These are phyloP conservation scores for Chalciporus sphaerocephalus DNA, from an alignment of 768 basidiomycete genomes.

Conservation along the genomic window DNA sequence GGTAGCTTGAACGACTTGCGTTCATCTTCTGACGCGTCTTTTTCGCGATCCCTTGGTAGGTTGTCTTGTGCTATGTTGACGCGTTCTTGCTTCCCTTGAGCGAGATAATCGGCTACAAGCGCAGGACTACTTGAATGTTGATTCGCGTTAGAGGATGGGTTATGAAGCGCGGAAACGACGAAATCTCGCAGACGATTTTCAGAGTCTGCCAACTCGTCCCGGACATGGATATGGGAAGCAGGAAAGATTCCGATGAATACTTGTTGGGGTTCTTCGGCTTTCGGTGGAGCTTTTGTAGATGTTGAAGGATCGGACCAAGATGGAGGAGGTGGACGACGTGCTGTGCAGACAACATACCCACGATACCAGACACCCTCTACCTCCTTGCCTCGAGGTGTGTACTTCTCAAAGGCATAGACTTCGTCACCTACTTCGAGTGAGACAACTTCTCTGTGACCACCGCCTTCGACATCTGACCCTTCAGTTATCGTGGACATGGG, in stretches of 20 bases:
- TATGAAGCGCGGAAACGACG: slow-evolving; percentile 49
- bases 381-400: slow-evolving; percentile 67
- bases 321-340: slow-evolving; percentile 61
- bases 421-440: slow-evolving; percentile 93
- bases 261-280: slow-evolving; percentile 74
- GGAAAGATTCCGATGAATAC: slow-evolving; percentile 96
- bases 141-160: slow-evolving; percentile 26
- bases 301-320: slow-evolving; percentile 61
- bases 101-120: slow-evolving; percentile 44
- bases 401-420: slow-evolving; percentile 94
- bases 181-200: slow-evolving; percentile 80
- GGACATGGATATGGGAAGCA: slow-evolving; percentile 79
- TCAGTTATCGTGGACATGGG: slow-evolving; percentile 43
- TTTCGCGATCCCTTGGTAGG: slow-evolving; percentile 38
- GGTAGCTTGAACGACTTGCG: slow-evolving; percentile 68
- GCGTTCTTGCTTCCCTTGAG: slow-evolving; percentile 40
- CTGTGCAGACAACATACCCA: slow-evolving; percentile 91
- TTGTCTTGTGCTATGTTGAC: slow-evolving; percentile 25
- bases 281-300: slow-evolving; percentile 44
- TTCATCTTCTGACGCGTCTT: slow-evolving; percentile 58
- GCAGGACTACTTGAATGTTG: slow-evolving; percentile 34
- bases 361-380: slow-evolving; percentile 86
- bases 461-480: slow-evolving; percentile 54
- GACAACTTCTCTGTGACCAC: slow-evolving; percentile 70
- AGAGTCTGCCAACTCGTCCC: slow-evolving; percentile 83